Evolutionary conservation across 2,329 filamentous ascomycete species (phyloP).

Genomic region (Byssoonygena ceratinophila): DNA sequence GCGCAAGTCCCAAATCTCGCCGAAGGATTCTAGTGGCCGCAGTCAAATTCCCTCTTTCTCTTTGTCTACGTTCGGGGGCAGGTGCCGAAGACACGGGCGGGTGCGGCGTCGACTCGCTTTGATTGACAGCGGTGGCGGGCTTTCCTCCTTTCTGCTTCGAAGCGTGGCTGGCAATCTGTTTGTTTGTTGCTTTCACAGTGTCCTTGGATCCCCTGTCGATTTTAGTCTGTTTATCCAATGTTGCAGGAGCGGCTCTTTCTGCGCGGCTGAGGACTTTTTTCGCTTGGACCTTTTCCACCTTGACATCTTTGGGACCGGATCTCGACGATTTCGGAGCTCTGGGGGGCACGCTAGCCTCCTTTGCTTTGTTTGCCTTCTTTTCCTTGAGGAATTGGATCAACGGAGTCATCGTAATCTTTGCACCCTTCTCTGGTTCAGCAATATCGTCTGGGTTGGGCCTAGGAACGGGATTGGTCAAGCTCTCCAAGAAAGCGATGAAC

Average conservation of each 20-base stretch:
- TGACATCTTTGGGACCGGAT: conserved; percentile 32
- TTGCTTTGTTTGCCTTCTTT: conserved; percentile 68
- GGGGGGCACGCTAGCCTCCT: conserved; percentile 29
- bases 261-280: conserved; percentile 35
- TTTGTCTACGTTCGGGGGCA: conserved; percentile 39
- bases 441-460: conserved; percentile 45
- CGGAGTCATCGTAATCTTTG: conserved; percentile 67
- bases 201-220: conserved; percentile 53
- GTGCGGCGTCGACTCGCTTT: conserved; percentile 20
- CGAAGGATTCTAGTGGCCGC: conserved; percentile 51
- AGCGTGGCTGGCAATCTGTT: conserved; percentile 20
- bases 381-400: conserved; percentile 82
- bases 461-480: conserved; percentile 62
- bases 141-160: conserved; percentile 23
- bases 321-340: conserved; percentile 37
- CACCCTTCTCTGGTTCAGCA: conserved; percentile 42
- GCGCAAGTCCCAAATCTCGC: conserved; percentile 49
- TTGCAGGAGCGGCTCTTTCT: conserved; percentile 25
- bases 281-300: conserved; percentile 32
- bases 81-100: conserved; percentile 24
- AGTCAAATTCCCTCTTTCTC: conserved; percentile 44
- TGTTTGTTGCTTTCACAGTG: conserved; percentile 48
- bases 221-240: conserved; percentile 24
- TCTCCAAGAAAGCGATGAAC: conserved; percentile 86
- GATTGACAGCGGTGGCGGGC: conserved; percentile 27